Evolutionary conservation across 208 protist genomes (phyloP), one percentile per base, ranked within the genome.

Genomic region (Acanthamoeba sp.): DNA sequence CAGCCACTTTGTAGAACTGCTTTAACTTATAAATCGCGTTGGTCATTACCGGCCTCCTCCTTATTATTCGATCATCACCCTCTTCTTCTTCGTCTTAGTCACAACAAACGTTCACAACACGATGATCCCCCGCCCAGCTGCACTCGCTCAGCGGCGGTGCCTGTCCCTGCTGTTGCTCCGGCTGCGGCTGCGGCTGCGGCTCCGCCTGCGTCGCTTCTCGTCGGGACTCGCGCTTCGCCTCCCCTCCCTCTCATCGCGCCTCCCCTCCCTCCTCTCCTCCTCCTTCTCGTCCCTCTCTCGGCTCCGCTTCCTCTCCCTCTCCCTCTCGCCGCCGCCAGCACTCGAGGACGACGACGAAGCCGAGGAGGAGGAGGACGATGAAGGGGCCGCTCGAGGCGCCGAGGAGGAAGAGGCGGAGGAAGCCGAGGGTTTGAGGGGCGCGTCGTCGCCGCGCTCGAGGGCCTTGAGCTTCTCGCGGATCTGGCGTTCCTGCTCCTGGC

Each of bases 381-480:
- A 9, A 2, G 48, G n/a, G n/a, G n/a, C n/a, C n/a, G n/a, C n/a
- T n/a, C n/a, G n/a, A n/a, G n/a, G n/a, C n/a, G n/a, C n/a, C 10
- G 66, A 40, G 10, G 66, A 76, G 66, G 66, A 42, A 40, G 66
- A 34, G 10, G 66, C 10, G n/a, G 66, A 42, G 16, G 45, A 32
- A 48, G 14, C 3, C 48, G 20, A 18, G 4, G 48, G 20, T 12
- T 18, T 52, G 24, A 59, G 38, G 14, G 42, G 45, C 42, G 78
- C 36, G 45, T 87, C 78, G 27, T 87, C 78, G 24, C 78, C 78
- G 48, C 78, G 78, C 22, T 87, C 78, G 78, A 87, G 78, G 16
- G 78, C 78, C 45, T 87, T 87, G 29, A 87, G 45, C 45, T 87
- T 87, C 45, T 87, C 78, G 78, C 78, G 78, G 42, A 87, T 87